phyloP scores from a whole-genome alignment of 2,329 filamentous ascomycete species.

The Elsinoe perseae region DNA sequence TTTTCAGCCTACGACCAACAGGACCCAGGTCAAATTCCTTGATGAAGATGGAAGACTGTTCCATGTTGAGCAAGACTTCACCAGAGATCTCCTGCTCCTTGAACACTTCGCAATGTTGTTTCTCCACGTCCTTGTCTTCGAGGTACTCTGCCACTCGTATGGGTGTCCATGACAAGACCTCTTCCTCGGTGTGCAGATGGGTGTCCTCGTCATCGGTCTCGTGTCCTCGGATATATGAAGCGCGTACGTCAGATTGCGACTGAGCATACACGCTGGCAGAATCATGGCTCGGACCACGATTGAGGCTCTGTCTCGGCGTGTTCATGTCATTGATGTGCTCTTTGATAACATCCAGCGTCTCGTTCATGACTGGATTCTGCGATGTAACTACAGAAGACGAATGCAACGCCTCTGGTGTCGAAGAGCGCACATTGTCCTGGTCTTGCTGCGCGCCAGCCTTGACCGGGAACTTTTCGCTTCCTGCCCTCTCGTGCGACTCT shows the following conservation, averaged over 20 bases:
- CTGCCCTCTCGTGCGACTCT: slow-evolving; percentile 25
- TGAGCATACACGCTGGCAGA: slow-evolving; percentile 84
- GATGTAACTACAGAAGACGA: slow-evolving; percentile 13
- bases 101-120: slow-evolving; percentile 87
- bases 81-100: slow-evolving; percentile 92
- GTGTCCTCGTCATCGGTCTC: slow-evolving; percentile 93
- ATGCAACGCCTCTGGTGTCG: slow-evolving; percentile 17
- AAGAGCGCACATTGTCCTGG: neutral
- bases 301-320: slow-evolving; percentile 49
- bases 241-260: slow-evolving; percentile 53
- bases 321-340: slow-evolving; percentile 90
- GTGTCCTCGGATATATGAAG: slow-evolving; percentile 88
- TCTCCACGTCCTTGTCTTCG: slow-evolving; percentile 76
- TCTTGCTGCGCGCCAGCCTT: slow-evolving; percentile 7
- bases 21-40: slow-evolving; percentile 92
- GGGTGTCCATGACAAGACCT: slow-evolving; percentile 74
- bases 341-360: slow-evolving; percentile 91
- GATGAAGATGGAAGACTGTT: slow-evolving; percentile 88
- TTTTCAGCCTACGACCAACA: slow-evolving; percentile 80
- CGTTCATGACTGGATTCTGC: slow-evolving; percentile 75
- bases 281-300: slow-evolving; percentile 48
- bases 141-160: slow-evolving; percentile 82
- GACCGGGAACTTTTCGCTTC: slow-evolving; percentile 7
- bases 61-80: slow-evolving; percentile 88
- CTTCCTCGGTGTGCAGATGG: slow-evolving; percentile 56